phyloP scores from a whole-genome alignment of 345 rosid genomes.

The Sisymbrium irio region DNA sequence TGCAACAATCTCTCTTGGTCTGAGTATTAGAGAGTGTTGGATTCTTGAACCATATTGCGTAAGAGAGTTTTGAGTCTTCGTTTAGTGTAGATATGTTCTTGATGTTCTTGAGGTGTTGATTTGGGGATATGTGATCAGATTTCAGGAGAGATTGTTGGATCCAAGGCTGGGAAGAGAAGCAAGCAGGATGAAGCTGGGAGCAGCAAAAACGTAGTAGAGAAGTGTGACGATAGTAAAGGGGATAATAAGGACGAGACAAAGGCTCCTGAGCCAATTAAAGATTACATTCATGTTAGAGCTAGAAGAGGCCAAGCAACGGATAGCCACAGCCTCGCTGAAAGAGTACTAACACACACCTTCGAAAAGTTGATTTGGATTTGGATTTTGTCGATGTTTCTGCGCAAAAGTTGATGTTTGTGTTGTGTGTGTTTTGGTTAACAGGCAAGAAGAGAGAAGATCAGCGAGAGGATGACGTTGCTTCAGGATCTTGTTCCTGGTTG shows the following conservation, averaged over 20 bases:
- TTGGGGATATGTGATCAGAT: slow-evolving; percentile 35
- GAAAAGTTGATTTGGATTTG: no score
- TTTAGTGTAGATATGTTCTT: not conserved
- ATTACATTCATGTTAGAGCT: slow-evolving; percentile 92
- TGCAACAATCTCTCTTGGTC: no score
- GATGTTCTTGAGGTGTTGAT: not conserved
- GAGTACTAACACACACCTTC: slow-evolving; percentile 43
- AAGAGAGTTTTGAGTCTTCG: not conserved
- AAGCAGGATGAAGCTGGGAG: slow-evolving; percentile 41
- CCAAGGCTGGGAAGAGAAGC: slow-evolving; percentile 49
- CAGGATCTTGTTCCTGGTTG: slow-evolving; percentile 98
- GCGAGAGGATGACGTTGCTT: slow-evolving; percentile 88
- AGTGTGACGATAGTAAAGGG: slow-evolving; percentile 22
- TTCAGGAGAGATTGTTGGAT: slow-evolving; percentile 45
- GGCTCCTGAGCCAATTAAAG: slow-evolving; percentile 66
- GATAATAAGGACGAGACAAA: slow-evolving; percentile 43
- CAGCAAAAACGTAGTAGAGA: slow-evolving; percentile 27
- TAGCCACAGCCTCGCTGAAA: slow-evolving; percentile 92
- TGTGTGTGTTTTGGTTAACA: slow-evolving; percentile 27
- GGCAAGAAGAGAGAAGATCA: slow-evolving; percentile 93
- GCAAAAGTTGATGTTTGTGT: not conserved
- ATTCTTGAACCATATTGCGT: not conserved
- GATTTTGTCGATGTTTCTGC: not conserved
- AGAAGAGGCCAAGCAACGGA: slow-evolving; percentile 95
- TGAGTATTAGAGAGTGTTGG: not conserved